These are phyloP conservation scores for Piromyces finnis DNA, from an alignment of 192 early-diverging fungal species.

Conservation along the genomic window DNA sequence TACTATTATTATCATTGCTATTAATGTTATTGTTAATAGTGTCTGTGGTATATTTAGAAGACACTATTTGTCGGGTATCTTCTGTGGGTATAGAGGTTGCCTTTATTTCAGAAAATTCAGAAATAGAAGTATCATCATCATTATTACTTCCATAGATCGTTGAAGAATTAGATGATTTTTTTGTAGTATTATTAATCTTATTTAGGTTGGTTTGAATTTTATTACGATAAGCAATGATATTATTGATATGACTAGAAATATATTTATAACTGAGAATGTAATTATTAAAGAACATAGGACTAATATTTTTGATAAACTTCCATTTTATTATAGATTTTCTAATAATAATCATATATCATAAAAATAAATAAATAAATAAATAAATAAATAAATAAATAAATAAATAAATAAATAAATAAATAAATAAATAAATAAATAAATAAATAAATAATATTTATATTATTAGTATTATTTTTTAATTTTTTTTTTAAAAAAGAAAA, in stretches of 20 bases:
- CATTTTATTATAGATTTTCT: background rate
- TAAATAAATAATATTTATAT: too few species aligned
- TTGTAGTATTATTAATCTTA: background rate
- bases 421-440: too few species aligned
- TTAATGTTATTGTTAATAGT: too few species aligned
- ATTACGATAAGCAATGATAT: background rate
- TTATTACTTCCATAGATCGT: background rate
- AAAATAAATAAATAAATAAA: too few species aligned
- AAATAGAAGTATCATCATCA: background rate
- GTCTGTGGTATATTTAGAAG: background rate
- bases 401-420: too few species aligned
- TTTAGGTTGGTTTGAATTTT: background rate
- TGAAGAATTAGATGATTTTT: background rate
- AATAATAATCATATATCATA: background rate
- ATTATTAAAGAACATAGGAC: background rate
- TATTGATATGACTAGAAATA: background rate
- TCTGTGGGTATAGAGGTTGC: background rate
- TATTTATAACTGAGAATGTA: background rate
- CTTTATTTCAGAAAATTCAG: background rate
- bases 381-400: too few species aligned
- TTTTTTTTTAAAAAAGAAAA: too few species aligned
- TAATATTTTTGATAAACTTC: background rate
- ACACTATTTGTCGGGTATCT: background rate
- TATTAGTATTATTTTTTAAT: too few species aligned
- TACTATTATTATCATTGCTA: too few species aligned